Evolutionary conservation across 2,329 filamentous ascomycete species (phyloP), one percentile per base, ranked within the genome.

Genomic region (Aureobasidium lini): DNA sequence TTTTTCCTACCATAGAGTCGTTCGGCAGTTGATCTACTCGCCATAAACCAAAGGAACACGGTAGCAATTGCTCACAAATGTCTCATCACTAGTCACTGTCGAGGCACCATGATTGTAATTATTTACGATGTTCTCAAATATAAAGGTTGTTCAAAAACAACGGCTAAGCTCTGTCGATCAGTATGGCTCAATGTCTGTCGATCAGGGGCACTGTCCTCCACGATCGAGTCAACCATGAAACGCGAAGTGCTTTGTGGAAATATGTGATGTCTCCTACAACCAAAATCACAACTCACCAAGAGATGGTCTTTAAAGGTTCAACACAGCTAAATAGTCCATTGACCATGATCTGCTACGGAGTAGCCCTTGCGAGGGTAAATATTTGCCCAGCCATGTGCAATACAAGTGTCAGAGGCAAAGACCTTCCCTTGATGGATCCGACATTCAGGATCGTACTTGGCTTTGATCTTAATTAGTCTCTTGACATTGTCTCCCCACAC

Each of bases 381-480:
- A 36, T 63, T 63, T n/a, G 59, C 61, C 61, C 61, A 63, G 2
- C 56, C 59, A 9, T 44, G 42, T 16, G 40, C 28, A 8, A 61
- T 47, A 47, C 61, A 63, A 29, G 32, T 49, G 4, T 28, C 18
- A 29, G 32, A 59, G 10, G 61, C 59, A 63, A 63, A 63, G n/a
- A 63, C 59, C 16, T 56, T 36, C 23, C 61, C 54, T 29, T 61
- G 54, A 44, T 60, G 54, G 15, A 61, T 54, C 18, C 50, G n/a
- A 34, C 61, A 63, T 28, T 49, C 18, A 4, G 61, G 62, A 60
- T 64, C 61, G 60, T 62, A 64, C 34, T 60, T 62, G 37, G 37
- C 32, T 59, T 64, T 62, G 31, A 64, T 44, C 32, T 36, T n/a
- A 18, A 61, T 50, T 18, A 64, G 31, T 37, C 59, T 62, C 52